Base-by-base conservation (phyloP, 2,329 filamentous ascomycete genomes). In the Arachnopeziza araneosa region DNA sequence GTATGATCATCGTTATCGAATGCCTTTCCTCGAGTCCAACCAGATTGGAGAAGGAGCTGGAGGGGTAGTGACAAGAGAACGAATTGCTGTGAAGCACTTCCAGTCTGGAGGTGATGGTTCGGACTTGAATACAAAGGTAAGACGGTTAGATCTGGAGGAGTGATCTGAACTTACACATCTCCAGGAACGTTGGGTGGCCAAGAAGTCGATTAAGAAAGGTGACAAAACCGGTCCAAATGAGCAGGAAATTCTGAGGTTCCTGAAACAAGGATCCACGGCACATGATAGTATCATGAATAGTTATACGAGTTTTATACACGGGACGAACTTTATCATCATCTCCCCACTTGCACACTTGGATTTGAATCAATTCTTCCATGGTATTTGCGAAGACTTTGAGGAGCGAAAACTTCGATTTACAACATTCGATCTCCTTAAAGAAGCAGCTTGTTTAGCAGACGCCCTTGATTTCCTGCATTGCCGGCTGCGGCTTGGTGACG, bases 401-500 rank as follows among this genome's bases (percentile, higher is more conserved):
- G 30, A 23, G 2, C 58, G 58, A 10, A 30, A 54, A 30, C 51
- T 17, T 9, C 30, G 36, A 12, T 60, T 60, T 24, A 57, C 50
- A 22, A 50, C 55, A 7, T 36, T 57, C 8, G 26, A 53, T 32
- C n/a, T 60, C 9, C 24, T 60, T 2, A 26, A 50, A 51, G 58
- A 57, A 17, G 22, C 50, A 23, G 21, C 54, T 19, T 53, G 55
- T 51, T 36, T 60, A 12, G 54, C 54, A 5, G 55, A 23, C 21
- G 58, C 58, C 23, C 58, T 60, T 2, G 10, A 60, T 19, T 60
- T 57, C 21, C 26, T 60, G 32, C 58, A 60, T 24, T n/a, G 24
- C 14, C 17, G 51, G 1, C 58, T 60, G 26, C 26, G 26, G 26
- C 26, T 30, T 9, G 26, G 26, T 23, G 22, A 30, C 17, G 50